Evolutionary conservation across 768 basidiomycete species (phyloP), one percentile per base, ranked within the genome.

Genomic region (Boletus eberwhitei): DNA sequence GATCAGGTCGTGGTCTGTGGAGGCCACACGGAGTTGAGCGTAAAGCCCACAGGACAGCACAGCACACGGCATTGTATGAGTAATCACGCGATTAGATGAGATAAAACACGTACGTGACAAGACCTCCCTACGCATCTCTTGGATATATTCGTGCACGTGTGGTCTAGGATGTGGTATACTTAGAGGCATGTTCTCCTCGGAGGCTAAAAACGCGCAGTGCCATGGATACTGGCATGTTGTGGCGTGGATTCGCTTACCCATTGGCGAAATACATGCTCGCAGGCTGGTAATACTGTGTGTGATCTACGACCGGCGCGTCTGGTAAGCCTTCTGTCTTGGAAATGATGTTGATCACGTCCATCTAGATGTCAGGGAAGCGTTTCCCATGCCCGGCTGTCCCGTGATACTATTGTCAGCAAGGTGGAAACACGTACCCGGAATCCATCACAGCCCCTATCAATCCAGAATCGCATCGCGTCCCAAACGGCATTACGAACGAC

Each of bases 391-490:
- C 48, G 52, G 46, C 38, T 58, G 39, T 38, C 26, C 50, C 55
- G 37, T 12, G 14, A 41, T 7, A 14, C 17, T 22, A 14, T 0
- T 31, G 39, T 43, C 51, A 9, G 32, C 19, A 12, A 19, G 48
- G 14, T 26, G 37, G 12, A 46, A 38, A 35, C 58, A 71, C 82
- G 52, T 60, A 89, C 84, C 21, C 87, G 74, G 68, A 90, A 91
- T 2, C 88, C 89, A 56, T 89, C 87, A 56, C 84, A 84, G 1
- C 89, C 88, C 46, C 83, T 74, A 50, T 83, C 77, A n/a, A 88
- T 74, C 88, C 87, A 90, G 63, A 87, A 90, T 40, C 71, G 69
- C 86, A 90, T 86, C 43, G 84, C 64, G 34, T 85, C 81, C 70
- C 76, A 85, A 1, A 87, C 76, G 8, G 83, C 80, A 52, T 77